These are phyloP conservation scores for Huntiella moniliformis DNA, from an alignment of 2,329 filamentous ascomycete genomes.

Conservation along the genomic window DNA sequence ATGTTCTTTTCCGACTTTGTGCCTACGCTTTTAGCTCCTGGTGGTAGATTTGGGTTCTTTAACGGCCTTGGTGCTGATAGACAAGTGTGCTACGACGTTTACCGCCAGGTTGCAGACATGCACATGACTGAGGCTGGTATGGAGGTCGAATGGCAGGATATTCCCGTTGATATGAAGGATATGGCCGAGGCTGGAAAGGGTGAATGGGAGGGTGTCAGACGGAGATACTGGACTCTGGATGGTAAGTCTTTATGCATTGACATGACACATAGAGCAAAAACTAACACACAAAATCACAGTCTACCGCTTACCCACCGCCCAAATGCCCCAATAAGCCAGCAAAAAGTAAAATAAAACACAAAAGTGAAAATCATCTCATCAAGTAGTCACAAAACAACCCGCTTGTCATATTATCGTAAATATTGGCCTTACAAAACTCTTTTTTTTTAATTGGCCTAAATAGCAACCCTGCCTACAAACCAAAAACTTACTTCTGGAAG, in stretches of 20 bases:
- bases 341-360: too few relatives aligned
- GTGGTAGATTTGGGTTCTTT: constrained; percentile 69
- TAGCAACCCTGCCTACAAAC: neutral
- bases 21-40: constrained; percentile 52
- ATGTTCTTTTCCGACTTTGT: constrained; percentile 80
- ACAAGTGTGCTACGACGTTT: constrained; percentile 88
- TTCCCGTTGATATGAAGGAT: constrained; percentile 48
- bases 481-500: constrained; percentile 19
- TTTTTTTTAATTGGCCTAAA: neutral
- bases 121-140: constrained; percentile 77
- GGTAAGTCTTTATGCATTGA: constrained; percentile 26
- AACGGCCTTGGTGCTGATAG: constrained; percentile 85
- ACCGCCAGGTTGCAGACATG: constrained; percentile 79
- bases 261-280: neutral
- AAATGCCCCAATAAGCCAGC: neutral
- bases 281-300: constrained; percentile 23
- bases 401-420: neutral
- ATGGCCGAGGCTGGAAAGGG: constrained; percentile 48
- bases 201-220: constrained; percentile 75
- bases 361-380: neutral
- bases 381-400: neutral
- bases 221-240: constrained; percentile 78
- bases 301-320: constrained; percentile 43
- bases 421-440: too few relatives aligned
- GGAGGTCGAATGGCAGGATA: constrained; percentile 70